Evolutionary conservation across 805 yeast genomes (phyloP).

Genomic region (Middelhovenomyces tepae): DNA sequence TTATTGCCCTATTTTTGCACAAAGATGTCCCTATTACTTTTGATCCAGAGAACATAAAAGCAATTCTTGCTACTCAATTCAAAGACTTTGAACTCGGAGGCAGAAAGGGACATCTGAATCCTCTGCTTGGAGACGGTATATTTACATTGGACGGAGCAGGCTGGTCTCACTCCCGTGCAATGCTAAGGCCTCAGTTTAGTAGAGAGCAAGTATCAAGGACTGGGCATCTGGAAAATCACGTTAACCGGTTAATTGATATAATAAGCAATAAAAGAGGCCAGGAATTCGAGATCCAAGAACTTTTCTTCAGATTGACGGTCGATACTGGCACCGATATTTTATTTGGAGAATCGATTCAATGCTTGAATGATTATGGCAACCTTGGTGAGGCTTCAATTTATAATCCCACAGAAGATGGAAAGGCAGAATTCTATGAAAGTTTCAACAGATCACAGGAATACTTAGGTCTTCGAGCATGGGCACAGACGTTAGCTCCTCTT

Average conservation of each 20-base stretch:
- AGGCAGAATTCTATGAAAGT: slow-evolving; percentile 20
- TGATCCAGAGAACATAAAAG: slow-evolving; percentile 25
- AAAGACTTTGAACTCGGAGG: slow-evolving; percentile 25
- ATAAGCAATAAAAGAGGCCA: slow-evolving; percentile 7
- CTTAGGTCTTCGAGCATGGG: slow-evolving; percentile 12
- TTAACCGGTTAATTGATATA: slow-evolving; percentile 14
- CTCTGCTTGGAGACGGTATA: slow-evolving; percentile 29
- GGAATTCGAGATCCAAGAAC: slow-evolving; percentile 13
- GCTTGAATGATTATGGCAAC: too few relatives aligned
- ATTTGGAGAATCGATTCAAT: slow-evolving; percentile 19
- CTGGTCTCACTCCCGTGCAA: slow-evolving; percentile 30
- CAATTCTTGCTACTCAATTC: slow-evolving; percentile 23
- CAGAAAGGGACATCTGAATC: slow-evolving; percentile 21
- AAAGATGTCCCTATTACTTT: too few relatives aligned
- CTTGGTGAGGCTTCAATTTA: slow-evolving; percentile 10
- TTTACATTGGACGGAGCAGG: slow-evolving; percentile 28
- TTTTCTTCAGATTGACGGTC: slow-evolving; percentile 20
- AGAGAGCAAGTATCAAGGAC: slow-evolving; percentile 26
- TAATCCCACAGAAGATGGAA: slow-evolving; percentile 5
- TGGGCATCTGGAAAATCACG: slow-evolving; percentile 21
- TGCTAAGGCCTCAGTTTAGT: slow-evolving; percentile 30
- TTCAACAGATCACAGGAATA: slow-evolving; percentile 16
- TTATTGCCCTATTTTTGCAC: too few relatives aligned
- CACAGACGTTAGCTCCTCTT: slow-evolving; percentile 15
- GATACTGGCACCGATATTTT: slow-evolving; percentile 25